Conservation (phyloP, 768 basidiomycete genomes). For the Panus rudis region DNA sequence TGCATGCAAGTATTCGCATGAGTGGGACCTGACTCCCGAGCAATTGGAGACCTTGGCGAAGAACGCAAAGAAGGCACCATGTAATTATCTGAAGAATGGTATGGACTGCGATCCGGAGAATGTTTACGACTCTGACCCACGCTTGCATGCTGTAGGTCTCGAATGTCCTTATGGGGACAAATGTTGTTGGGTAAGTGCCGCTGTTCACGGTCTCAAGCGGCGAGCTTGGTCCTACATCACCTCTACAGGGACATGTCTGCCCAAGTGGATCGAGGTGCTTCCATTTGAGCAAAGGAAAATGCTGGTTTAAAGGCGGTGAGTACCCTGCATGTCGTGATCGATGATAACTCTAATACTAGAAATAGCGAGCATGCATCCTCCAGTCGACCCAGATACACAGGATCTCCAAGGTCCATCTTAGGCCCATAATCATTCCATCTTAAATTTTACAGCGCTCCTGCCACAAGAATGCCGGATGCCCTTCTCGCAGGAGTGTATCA, state of each 20-base stretch:
- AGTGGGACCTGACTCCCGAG: slow-evolving; percentile 64
- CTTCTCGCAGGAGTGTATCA: no score
- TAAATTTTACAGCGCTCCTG: no score
- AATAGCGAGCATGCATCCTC: no score
- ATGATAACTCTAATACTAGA: no score
- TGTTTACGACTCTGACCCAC: not conserved
- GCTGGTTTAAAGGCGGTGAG: slow-evolving; percentile 78
- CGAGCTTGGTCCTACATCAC: not conserved
- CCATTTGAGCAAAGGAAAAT: slow-evolving; percentile 72
- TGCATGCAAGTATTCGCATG: slow-evolving; percentile 80
- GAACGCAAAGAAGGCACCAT: slow-evolving; percentile 82
- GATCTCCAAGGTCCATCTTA: no score
- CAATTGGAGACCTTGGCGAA: slow-evolving; percentile 64
- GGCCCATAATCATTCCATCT: no score
- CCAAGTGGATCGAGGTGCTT: slow-evolving; percentile 54
- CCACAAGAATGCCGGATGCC: no score
- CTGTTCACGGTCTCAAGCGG: not conserved
- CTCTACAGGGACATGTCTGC: slow-evolving; percentile 55
- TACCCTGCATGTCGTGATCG: slow-evolving; percentile 5
- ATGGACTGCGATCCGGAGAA: not conserved
- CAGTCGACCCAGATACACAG: no score
- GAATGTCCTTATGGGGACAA: slow-evolving; percentile 68
- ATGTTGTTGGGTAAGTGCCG: slow-evolving; percentile 55
- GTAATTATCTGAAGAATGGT: slow-evolving; percentile 81
- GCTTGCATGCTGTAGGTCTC: slow-evolving; percentile 48